Conservation (phyloP, 148 eudicot species). For the Rhododendron griersonianum region DNA sequence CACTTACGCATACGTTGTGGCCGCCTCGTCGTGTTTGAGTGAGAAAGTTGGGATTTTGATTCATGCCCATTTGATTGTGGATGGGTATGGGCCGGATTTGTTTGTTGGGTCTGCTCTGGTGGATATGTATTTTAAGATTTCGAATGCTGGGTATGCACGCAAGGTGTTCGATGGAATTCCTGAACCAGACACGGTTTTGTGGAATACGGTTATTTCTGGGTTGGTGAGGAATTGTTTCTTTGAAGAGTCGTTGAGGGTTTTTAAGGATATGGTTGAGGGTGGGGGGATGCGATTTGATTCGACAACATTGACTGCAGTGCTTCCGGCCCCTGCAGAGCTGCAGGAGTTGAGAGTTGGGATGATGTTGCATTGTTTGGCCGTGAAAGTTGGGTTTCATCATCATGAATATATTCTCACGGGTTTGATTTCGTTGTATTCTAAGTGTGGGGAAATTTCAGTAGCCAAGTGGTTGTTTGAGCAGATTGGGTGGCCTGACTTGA, state of each 20-base stretch:
- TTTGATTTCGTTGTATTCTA: constrained; percentile 62
- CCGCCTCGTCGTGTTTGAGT: constrained; percentile 17
- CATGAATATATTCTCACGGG: constrained; percentile 60
- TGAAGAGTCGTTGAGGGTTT: constrained; percentile 38
- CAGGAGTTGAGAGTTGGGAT: constrained; percentile 55
- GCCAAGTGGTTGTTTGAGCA: constrained; percentile 51
- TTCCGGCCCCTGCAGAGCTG: constrained; percentile 65
- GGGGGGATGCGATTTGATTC: constrained; percentile 41
- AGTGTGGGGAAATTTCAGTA: constrained; percentile 50
- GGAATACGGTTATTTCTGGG: constrained; percentile 76
- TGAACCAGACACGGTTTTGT: constrained; percentile 59
- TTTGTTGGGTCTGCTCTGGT: constrained; percentile 69
- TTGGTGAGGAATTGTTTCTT: constrained; percentile 56
- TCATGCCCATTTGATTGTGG: constrained; percentile 53
- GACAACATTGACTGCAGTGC: constrained; percentile 55
- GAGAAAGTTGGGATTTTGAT: constrained; percentile 48
- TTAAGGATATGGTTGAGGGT: constrained; percentile 50
- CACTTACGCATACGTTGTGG: constrained; percentile 6
- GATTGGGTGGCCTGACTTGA: constrained; percentile 51
- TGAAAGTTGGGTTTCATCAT: constrained; percentile 47
- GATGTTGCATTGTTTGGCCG: constrained; percentile 54
- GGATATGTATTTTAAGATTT: constrained; percentile 45
- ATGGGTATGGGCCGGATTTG: constrained; percentile 58
- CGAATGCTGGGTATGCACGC: constrained; percentile 31
- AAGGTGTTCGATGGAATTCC: constrained; percentile 66